Evolutionary conservation across 768 basidiomycete genomes (phyloP).

Genomic region (Boletus rufocinnamomeus): DNA sequence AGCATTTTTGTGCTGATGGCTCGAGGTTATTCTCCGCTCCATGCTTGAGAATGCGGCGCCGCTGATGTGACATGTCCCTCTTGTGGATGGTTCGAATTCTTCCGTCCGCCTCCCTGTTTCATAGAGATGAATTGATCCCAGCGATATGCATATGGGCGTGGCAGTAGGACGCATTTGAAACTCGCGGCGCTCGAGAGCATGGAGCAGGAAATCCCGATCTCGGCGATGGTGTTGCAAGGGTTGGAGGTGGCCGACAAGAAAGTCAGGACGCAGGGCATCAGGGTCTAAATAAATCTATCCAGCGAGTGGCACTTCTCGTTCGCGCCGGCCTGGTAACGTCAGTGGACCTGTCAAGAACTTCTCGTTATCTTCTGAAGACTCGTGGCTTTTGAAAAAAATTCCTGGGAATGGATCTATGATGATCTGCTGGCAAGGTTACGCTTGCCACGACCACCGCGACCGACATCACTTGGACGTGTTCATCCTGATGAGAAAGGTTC

Average conservation of each 20-base stretch:
- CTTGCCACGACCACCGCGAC: constrained; percentile 15
- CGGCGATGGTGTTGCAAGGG: neutral
- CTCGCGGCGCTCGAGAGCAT: constrained; percentile 8
- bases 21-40: neutral
- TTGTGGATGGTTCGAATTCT: constrained; percentile 14
- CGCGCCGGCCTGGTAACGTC: constrained; percentile 1
- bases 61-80: constrained; percentile 13
- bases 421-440: neutral
- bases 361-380: constrained; percentile 1
- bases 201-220: constrained; percentile 3
- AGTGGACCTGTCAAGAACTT: neutral
- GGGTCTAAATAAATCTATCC: neutral
- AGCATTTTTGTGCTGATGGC: constrained; percentile 10
- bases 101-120: constrained; percentile 22
- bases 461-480: constrained; percentile 8
- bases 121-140: constrained; percentile 22
- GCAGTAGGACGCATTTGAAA: constrained; percentile 8
- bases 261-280: neutral
- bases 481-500: neutral
- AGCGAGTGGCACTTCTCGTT: neutral
- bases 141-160: constrained; percentile 7
- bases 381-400: constrained; percentile 5
- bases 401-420: constrained; percentile 22
- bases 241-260: neutral
- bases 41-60: constrained; percentile 9